Conservation (phyloP, 2,329 filamentous ascomycete genomes). For the Arachnomyces sp. region DNA sequence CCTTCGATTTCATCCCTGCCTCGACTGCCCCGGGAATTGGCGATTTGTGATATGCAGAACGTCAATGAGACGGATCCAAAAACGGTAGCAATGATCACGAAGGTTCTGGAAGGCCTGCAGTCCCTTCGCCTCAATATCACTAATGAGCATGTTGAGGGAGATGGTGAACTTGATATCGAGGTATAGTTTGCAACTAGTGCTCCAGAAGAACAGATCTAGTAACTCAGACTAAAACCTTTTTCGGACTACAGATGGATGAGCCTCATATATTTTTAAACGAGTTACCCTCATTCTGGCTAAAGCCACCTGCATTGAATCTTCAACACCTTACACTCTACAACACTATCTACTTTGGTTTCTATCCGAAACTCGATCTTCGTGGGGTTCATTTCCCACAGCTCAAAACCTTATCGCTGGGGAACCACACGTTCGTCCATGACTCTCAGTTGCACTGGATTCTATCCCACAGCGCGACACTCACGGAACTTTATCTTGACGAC, state of each 20-base stretch:
- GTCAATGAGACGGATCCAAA: neutral
- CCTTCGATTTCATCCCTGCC: neutral
- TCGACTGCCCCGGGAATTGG: neutral
- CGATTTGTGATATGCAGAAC: constrained; percentile 2
- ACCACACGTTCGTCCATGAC: constrained; percentile 37
- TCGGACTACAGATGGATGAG: neutral
- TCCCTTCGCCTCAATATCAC: constrained; percentile 1
- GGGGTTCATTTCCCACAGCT: constrained; percentile 32
- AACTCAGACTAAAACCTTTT: neutral
- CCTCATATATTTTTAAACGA: neutral
- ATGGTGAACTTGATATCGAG: neutral
- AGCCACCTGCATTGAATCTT: constrained; percentile 14
- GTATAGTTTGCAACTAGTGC: neutral
- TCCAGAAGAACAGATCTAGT: too few species aligned
- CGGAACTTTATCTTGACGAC: constrained; percentile 38
- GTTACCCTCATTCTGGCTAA: constrained; percentile 5
- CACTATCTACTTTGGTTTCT: constrained; percentile 34
- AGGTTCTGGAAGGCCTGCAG: neutral
- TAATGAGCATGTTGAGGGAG: neutral
- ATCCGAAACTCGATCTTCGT: constrained; percentile 32
- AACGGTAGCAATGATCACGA: neutral
- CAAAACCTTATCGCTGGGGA: constrained; percentile 33
- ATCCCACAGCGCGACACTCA: constrained; percentile 30
- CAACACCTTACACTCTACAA: constrained; percentile 35
- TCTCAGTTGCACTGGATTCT: constrained; percentile 44